Evolutionary conservation across 228 moss, liverwort and hornwort species (phyloP).

Genomic region (Sphagnum magellanicum): DNA sequence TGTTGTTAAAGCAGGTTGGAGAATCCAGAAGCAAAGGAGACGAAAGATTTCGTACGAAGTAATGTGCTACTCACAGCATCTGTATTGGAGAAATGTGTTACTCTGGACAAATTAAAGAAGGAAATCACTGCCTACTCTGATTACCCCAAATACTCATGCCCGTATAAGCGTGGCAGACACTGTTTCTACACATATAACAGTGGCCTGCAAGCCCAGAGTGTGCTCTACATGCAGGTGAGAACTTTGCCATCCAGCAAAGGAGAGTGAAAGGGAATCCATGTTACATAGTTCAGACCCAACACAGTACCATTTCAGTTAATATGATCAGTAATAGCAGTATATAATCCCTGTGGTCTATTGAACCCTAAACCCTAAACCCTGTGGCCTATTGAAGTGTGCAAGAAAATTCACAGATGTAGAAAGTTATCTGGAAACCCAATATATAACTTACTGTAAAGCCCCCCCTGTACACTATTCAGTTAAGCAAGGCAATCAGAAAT

Average conservation of each 20-base stretch:
- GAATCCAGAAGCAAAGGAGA: slow-evolving; percentile 68
- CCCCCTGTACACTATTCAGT: no score
- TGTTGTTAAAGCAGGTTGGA: slow-evolving; percentile 47
- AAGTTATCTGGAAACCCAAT: no score
- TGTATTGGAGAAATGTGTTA: slow-evolving; percentile 45
- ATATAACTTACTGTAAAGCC: no score
- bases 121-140: slow-evolving; percentile 58
- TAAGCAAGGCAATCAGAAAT: no score
- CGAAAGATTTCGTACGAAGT: slow-evolving; percentile 54
- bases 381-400: not conserved
- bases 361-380: not conserved
- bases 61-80: slow-evolving; percentile 49
- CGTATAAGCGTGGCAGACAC: slow-evolving; percentile 45
- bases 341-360: not conserved
- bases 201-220: slow-evolving; percentile 76
- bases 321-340: no score
- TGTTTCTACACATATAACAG: slow-evolving; percentile 67
- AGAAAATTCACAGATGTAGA: no score
- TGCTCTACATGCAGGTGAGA: slow-evolving; percentile 66
- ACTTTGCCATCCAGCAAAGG: no score
- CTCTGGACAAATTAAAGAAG: slow-evolving; percentile 47
- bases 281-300: no score
- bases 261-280: no score
- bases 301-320: no score
- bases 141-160: slow-evolving; percentile 70